Evolutionary conservation across 371 early-diverging fungal genomes (phyloP).

Genomic region (Saksenaea vasiformis): DNA sequence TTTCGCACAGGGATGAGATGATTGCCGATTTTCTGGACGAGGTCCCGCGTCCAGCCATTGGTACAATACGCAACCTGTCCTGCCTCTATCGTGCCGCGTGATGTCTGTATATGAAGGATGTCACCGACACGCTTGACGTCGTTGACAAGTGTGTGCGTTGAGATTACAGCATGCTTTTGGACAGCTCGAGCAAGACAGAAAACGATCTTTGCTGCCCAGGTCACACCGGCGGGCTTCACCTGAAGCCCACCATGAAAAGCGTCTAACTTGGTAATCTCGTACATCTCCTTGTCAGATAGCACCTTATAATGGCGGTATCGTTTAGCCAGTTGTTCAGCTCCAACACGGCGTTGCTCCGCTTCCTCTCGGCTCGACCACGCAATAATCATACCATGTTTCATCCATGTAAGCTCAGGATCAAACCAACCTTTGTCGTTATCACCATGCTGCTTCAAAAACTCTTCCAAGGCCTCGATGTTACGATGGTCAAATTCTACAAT

Average conservation of each 20-base stretch:
- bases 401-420: slow-evolving; percentile 40
- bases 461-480: slow-evolving; percentile 30
- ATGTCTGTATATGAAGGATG: slow-evolving; percentile 17
- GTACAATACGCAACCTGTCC: slow-evolving; percentile 46
- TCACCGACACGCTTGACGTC: slow-evolving; percentile 6
- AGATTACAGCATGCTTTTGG: slow-evolving; percentile 16
- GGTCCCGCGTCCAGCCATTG: slow-evolving; percentile 45
- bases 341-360: slow-evolving; percentile 17
- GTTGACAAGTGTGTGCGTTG: slow-evolving; percentile 18
- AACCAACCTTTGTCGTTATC: slow-evolving; percentile 29
- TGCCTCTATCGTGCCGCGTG: slow-evolving; percentile 31
- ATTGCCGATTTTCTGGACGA: slow-evolving; percentile 18
- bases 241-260: slow-evolving; percentile 42
- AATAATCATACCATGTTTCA: slow-evolving; percentile 37
- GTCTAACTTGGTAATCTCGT: slow-evolving; percentile 25
- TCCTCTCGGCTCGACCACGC: slow-evolving; percentile 33
- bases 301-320: slow-evolving; percentile 10
- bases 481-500: slow-evolving; percentile 39
- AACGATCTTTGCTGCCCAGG: slow-evolving; percentile 51
- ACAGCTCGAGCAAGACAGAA: slow-evolving; percentile 34
- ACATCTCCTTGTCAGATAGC: slow-evolving; percentile 17
- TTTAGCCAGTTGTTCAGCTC: slow-evolving; percentile 22
- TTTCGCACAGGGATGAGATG: slow-evolving; percentile 49
- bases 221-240: slow-evolving; percentile 28
- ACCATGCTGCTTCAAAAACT: slow-evolving; percentile 26